These are phyloP conservation scores for Yarrowia galli DNA, from an alignment of 1,139 yeast genomes.

Conservation along the genomic window DNA sequence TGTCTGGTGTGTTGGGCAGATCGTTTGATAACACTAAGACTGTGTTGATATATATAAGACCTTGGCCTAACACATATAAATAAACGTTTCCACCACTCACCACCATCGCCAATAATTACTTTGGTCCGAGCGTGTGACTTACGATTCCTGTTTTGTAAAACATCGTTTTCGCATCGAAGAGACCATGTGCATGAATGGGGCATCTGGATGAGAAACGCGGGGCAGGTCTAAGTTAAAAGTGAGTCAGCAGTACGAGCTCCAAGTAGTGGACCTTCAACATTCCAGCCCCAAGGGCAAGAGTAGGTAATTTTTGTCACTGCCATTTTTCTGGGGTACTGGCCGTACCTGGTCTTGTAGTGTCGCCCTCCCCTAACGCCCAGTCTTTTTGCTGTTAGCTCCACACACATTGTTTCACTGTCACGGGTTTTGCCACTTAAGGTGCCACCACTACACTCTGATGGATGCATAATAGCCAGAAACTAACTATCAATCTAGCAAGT, in stretches of 20 bases:
- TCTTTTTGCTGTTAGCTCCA: background rate
- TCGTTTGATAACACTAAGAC: too few species aligned
- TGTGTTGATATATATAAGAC: too few species aligned
- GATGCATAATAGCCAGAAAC: background rate
- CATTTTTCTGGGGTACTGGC: too few species aligned
- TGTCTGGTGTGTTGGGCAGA: too few species aligned
- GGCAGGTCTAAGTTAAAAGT: conserved; percentile 24
- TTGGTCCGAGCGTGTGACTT: background rate
- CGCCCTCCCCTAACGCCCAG: background rate
- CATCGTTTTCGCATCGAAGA: conserved; percentile 3
- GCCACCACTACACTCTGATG: background rate
- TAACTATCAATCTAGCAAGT: conserved; percentile 21
- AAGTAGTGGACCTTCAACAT: background rate
- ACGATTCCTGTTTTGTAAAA: background rate
- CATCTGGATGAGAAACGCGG: conserved; percentile 30
- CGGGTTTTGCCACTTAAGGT: conserved; percentile 16
- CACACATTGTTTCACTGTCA: background rate
- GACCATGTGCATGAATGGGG: conserved; percentile 22
- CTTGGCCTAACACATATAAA: too few species aligned
- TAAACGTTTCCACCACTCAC: too few species aligned
- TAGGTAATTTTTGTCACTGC: background rate
- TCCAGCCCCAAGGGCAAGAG: background rate
- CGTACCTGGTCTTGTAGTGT: too few species aligned
- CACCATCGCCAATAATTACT: conserved; percentile 5
- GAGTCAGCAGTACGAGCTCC: background rate